phyloP scores from a whole-genome alignment of 805 yeast genomes.

The Ogataea ganodermae region DNA sequence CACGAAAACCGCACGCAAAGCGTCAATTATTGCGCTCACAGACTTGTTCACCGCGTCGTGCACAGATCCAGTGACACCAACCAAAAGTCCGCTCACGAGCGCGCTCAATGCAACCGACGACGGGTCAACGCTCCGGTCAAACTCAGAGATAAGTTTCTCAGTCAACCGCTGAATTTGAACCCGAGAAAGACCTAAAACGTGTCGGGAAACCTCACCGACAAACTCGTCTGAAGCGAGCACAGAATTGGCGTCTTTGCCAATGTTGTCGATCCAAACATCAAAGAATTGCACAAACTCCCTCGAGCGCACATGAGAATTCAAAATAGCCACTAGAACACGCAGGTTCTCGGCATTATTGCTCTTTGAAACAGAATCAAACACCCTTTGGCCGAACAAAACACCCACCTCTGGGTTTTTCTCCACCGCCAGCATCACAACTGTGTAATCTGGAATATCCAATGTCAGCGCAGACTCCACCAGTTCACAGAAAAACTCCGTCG shows the following conservation, averaged over 20 bases:
- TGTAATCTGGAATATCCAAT: conserved; percentile 36
- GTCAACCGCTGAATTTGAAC: conserved; percentile 42
- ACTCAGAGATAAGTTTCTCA: conserved; percentile 20
- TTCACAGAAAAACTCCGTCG: conserved; percentile 49
- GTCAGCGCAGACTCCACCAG: conserved; percentile 39
- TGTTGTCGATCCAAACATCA: conserved; percentile 42
- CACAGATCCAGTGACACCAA: conserved; percentile 27
- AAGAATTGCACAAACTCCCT: conserved; percentile 59
- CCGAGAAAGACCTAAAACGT: conserved; percentile 47
- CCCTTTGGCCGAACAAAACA: conserved; percentile 41
- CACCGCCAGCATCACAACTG: conserved; percentile 48
- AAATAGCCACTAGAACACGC: conserved; percentile 13
- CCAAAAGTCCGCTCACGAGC: conserved; percentile 44
- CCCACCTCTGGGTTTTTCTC: conserved; percentile 62
- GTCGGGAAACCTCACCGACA: conserved; percentile 40
- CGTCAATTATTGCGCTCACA: conserved; percentile 17
- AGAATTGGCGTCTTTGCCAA: conserved; percentile 13
- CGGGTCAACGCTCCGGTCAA: conserved; percentile 9
- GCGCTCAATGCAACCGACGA: conserved; percentile 29
- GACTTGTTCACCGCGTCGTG: conserved; percentile 33
- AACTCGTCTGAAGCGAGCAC: conserved; percentile 32
- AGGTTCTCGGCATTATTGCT: not conserved
- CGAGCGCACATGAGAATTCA: conserved; percentile 51
- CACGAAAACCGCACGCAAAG: conserved; percentile 23
- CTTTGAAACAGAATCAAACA: conserved; percentile 29